Base-by-base conservation (phyloP, 2,329 filamentous ascomycete species). In the Rutstroemia sp. region DNA sequence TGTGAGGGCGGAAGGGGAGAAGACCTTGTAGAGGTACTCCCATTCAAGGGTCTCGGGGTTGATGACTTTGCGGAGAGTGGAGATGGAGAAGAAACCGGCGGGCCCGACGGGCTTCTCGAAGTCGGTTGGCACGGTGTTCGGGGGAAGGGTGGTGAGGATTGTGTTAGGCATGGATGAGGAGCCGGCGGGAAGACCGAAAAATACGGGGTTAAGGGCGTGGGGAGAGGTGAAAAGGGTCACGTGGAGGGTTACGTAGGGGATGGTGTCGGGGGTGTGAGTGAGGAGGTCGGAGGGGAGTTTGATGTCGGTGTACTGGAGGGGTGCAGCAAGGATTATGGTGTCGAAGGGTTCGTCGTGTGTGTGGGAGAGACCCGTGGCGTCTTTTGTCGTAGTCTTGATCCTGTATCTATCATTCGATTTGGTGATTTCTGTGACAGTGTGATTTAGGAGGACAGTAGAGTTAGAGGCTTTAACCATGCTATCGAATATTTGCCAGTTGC, bases 401-500 rank as follows among this genome's bases (percentile, higher is more conserved):
- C 69, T 62, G 63, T 83, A 85, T 61, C 74, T 77, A 6, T 49
- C 34, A 21, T 49, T 73, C 71, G 8, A 75, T 71, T 53, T 80
- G 75, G 1, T 42, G 73, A 69, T 50, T 95, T 81, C 4, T 74
- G 77, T 76, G 0, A 96, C 86, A 0, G 81, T 77, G 0, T 86
- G 88, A 65, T 92, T 87, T 23, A 88, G 74, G 41, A 75, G 73
- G 5, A 92, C 62, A 0, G 75, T 71, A 0, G 88, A 84, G 3
- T 78, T 73, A 1, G 89, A 86, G 0, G 76, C 73, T 39, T 80
- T 76, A 1, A 92, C 74, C 87, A 96, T 95, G 46, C 78, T 74
- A n/a, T 86, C 79, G 68, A 99, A 99, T 54, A 99, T 96, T 65
- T 83, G 85, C 91, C 92, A 97, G 71, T 97, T 99, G 1, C 94